A percentile compares a stretch with the other conserved stretches of the same genome.
These are phyloP conservation scores for Saraca asoca DNA, from an alignment of 331 rosid species.

Conservation along the genomic window DNA sequence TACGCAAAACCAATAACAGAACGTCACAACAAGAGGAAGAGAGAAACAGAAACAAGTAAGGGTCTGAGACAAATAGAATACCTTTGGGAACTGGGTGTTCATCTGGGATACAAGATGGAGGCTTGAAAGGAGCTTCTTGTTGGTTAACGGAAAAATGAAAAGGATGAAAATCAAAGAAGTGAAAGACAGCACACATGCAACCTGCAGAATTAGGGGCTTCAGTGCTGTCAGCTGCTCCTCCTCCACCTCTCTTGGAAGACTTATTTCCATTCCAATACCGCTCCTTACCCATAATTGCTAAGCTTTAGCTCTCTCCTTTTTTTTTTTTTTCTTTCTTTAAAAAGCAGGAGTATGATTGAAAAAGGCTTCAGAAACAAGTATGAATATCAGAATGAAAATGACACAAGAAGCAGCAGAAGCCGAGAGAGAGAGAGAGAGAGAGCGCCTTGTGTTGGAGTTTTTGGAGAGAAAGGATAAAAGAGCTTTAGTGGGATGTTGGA, in stretches of 20 bases:
- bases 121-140: conserved; percentile 35
- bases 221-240: conserved; percentile 18
- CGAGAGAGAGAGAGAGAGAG: conserved; percentile 6
- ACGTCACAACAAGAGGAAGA: not conserved
- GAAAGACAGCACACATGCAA: conserved; percentile 77
- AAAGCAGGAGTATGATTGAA: conserved; percentile 14
- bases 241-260: conserved; percentile 48
- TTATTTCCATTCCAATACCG: conserved; percentile 52
- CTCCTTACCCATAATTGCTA: conserved; percentile 62
- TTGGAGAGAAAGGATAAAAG: conserved; percentile 22
- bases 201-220: conserved; percentile 54
- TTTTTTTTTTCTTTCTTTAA: conserved; percentile 17
- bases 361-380: conserved; percentile 29
- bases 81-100: conserved; percentile 51
- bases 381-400: conserved; percentile 39
- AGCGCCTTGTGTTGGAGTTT: not conserved
- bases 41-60: not conserved
- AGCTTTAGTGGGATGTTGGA: conserved; percentile 19
- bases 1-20: conserved; percentile 16
- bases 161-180: conserved; percentile 69
- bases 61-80: conserved; percentile 6
- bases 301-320: not conserved
- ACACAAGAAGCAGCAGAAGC: conserved; percentile 20
- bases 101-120: conserved; percentile 33
- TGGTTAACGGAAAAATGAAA: conserved; percentile 47